Base-by-base conservation (phyloP, 371 early-diverging fungal genomes). In the Syncephalis fuscata region DNA sequence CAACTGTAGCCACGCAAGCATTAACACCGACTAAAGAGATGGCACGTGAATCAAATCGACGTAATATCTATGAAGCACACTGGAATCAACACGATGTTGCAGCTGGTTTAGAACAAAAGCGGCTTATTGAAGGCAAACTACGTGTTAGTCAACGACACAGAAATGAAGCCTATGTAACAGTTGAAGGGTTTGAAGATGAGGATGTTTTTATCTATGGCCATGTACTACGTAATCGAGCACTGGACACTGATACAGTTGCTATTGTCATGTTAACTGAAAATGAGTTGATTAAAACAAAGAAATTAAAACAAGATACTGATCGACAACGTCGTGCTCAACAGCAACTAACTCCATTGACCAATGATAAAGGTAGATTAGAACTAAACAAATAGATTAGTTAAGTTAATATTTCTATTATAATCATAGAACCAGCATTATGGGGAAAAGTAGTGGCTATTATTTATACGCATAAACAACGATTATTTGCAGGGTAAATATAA, bases 201-300 rank as follows among this genome's bases (percentile, higher is more conserved):
- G 83, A 85, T 60, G 75, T 87, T 15, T 83, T 78, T 58, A 78
- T 90, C 8, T 80, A 74, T 43, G 88, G 88, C 23, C 74, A 76
- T 27, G 62, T 66, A 37, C 69, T 72, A 42, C 78, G 88, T 42
- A 93, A 93, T 64, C 78, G 93, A 24, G 89, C 92, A 1, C 56
- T 91, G 19, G 84, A 87, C 45, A 88, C 88, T 2, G 93, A 93
- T 54, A 63, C 76, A 4, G 93, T 93, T n/a, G 82, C 79, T 16
- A 68, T 93, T 8, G 66, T 71, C 51, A 53, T 90, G 23, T 68
- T 93, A n/a, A 73, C 74, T 48, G 78, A 75, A 0, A 71, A 71
- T 8, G 82, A 79, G 50, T 63, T 80, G 27, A 52, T 68, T 39
- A 54, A 58, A 19, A 70, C 73, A 43, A 77, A 75, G 67, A 59